Evolutionary conservation across 169 alveolate species (phyloP), one percentile per base, ranked within the genome.

Genomic region (Cryptosporidium muris): DNA sequence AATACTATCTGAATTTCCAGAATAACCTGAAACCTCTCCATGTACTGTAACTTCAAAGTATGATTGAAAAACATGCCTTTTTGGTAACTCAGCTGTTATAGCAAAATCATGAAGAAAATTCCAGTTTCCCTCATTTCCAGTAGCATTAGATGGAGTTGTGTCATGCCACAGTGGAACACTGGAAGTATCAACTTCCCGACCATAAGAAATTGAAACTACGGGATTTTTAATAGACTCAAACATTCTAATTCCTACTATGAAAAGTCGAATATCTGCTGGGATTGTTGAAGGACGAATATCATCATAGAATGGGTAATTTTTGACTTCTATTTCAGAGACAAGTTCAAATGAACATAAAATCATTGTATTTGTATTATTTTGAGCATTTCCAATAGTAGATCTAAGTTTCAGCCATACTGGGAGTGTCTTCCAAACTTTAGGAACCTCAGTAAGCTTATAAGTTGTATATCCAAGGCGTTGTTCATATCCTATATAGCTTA

Each of bases 221-320:
- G 97, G 97, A 64, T 81, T 88, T 34, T 91, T 90, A 5, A 94
- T 68, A 1, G 96, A 94, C 51, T 89, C 85, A 81, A 91, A 94
- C 82, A 93, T 89, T 25, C 97, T 88, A 16, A 91, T 80, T n/a
- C 97, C 97, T 48, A 94, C 90, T 34, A 94, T 90, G 48, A 93
- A 92, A 40, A 94, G 58, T 54, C 95, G 89, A 2, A 94, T 88
- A 42, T 89, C 91, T 1, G 94, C 92, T 34, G 93, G 85, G 36
- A 91, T 67, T 5, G 93, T 92, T 49, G 95, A 88, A 1, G 97
- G 97, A 14, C 95, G 66, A n/a, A 94, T 93, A 74, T 94, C 97
- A 63, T 92, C 96, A 82, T 82, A 94, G 82, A 93, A 94, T 0
- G 95, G 95, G 81, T 91, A 93, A 53, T 74, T 74, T 58, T 90